phyloP scores from a whole-genome alignment of 352 stramenopile species.

The Peronospora belbahrii region DNA sequence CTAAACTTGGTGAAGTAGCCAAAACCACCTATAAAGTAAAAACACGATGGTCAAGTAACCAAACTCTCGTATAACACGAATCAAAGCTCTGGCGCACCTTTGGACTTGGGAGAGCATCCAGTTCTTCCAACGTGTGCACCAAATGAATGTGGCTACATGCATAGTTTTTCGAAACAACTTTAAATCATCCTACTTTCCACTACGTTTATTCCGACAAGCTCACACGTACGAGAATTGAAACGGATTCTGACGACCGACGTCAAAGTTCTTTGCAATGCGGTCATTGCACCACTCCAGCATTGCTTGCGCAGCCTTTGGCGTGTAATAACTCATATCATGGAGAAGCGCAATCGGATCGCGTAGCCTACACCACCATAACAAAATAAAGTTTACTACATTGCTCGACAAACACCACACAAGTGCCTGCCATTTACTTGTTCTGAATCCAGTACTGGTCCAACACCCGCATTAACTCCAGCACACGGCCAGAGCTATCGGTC shows the following conservation, averaged over 20 bases:
- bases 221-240: conserved; percentile 82
- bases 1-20: conserved; percentile 66
- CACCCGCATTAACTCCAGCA: conserved; percentile 94
- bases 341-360: conserved; percentile 80
- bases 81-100: conserved; percentile 34
- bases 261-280: conserved; percentile 86
- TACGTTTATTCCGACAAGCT: background rate
- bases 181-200: background rate
- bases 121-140: conserved; percentile 78
- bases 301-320: conserved; percentile 76
- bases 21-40: conserved; percentile 57
- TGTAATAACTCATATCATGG: conserved; percentile 88
- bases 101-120: conserved; percentile 77
- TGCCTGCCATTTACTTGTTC: conserved; percentile 71
- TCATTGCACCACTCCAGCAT: conserved; percentile 90
- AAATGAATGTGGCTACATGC: conserved; percentile 79
- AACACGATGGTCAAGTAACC: background rate
- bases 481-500: conserved; percentile 88
- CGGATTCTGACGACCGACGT: conserved; percentile 80
- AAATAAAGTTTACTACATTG: conserved; percentile 2
- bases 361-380: conserved; percentile 32
- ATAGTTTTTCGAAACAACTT: background rate
- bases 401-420: background rate
- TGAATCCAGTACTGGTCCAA: conserved; percentile 94
- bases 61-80: background rate